Conservation (phyloP, 2,329 filamentous ascomycete genomes). For the Nigrograna mackinnonii region DNA sequence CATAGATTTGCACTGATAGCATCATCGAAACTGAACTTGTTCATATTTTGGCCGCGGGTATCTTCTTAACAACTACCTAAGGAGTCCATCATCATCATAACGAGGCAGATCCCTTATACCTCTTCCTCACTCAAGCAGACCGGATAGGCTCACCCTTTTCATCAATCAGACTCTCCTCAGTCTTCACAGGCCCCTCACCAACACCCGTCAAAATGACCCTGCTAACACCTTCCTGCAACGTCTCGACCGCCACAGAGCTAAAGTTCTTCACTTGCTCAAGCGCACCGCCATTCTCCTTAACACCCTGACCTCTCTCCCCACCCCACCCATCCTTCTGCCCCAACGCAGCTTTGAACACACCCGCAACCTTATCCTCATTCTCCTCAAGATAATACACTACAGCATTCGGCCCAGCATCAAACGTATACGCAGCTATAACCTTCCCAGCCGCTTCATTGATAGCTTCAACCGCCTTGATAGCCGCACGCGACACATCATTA, state of each 20-base stretch:
- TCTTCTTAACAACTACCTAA: not conserved
- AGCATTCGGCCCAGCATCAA: constrained; percentile 95
- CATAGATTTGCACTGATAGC: too few species aligned
- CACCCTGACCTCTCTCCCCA: constrained; percentile 53
- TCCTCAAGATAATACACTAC: constrained; percentile 93
- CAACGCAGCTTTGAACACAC: constrained; percentile 73
- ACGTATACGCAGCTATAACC: constrained; percentile 90
- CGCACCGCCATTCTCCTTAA: constrained; percentile 55
- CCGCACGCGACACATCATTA: constrained; percentile 88
- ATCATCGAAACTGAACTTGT: too few species aligned
- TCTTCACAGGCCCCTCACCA: constrained; percentile 83
- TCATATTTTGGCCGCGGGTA: too few species aligned
- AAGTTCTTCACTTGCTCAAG: constrained; percentile 64
- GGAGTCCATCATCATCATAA: too few species aligned
- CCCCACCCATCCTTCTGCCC: constrained; percentile 73
- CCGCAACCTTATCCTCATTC: constrained; percentile 73
- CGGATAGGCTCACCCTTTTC: constrained; percentile 52
- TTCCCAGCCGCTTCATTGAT: constrained; percentile 82
- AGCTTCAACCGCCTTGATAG: constrained; percentile 84
- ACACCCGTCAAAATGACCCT: constrained; percentile 90
- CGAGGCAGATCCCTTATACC: too few species aligned
- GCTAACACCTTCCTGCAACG: constrained; percentile 77
- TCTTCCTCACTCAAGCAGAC: not conserved
- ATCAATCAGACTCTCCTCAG: constrained; percentile 75
- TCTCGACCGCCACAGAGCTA: constrained; percentile 40